phyloP scores from a whole-genome alignment of 2,329 filamentous ascomycete genomes.

The Neofusicoccum umdonicola region DNA sequence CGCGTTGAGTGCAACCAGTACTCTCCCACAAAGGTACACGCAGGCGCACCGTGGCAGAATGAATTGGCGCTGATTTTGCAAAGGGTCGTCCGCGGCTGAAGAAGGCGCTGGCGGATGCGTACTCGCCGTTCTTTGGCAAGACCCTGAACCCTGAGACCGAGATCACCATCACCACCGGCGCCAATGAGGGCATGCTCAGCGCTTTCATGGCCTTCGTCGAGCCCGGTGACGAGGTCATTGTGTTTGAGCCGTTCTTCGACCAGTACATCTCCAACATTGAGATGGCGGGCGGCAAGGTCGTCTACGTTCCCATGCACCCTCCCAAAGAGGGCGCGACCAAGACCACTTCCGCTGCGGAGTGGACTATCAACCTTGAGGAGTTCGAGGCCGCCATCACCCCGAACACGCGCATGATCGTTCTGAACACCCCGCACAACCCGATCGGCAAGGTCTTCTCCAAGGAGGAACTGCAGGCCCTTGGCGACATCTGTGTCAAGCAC shows the following conservation, averaged over 20 bases:
- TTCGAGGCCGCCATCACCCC: conserved; percentile 78
- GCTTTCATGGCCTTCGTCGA: conserved; percentile 99
- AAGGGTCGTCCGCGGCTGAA: conserved; percentile 81
- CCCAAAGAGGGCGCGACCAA: conserved; percentile 74
- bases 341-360: conserved; percentile 83
- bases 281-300: conserved; percentile 92
- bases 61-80: not conserved
- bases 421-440: conserved; percentile 89
- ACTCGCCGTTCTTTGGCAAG: conserved; percentile 83
- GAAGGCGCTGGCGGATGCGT: conserved; percentile 90
- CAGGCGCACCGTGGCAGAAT: not conserved
- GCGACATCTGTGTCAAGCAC: conserved; percentile 84
- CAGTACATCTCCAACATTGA: conserved; percentile 99
- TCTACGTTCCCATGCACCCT: conserved; percentile 92
- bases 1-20: conserved; percentile 98
- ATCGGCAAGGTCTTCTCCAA: conserved; percentile 92
- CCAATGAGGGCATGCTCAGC: conserved; percentile 84
- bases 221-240: conserved; percentile 89
- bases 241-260: conserved; percentile 98
- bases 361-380: conserved; percentile 81
- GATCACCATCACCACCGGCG: conserved; percentile 89
- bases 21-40: conserved; percentile 74
- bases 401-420: conserved; percentile 93
- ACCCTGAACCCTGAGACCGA: conserved; percentile 84
- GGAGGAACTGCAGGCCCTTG: conserved; percentile 79